Conservation (phyloP, 1,139 yeast genomes). For the Suhomyces ambrosiae region DNA sequence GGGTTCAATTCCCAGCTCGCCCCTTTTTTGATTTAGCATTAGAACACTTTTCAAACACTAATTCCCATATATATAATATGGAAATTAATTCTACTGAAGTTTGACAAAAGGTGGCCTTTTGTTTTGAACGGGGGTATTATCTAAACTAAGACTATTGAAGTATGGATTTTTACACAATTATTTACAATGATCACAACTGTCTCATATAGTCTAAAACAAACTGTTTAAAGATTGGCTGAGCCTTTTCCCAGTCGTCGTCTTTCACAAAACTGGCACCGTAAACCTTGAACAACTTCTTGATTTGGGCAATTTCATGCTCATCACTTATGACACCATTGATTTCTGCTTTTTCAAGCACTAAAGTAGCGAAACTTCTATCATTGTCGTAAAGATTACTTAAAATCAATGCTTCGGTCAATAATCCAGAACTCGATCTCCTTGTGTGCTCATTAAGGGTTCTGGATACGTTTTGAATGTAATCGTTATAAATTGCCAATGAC, state of each 20-base stretch:
- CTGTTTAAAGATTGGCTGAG: constrained; percentile 25
- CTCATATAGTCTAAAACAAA: constrained; percentile 18
- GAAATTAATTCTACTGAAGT: no score
- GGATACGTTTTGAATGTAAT: constrained; percentile 45
- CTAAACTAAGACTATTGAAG: neutral
- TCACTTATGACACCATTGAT: constrained; percentile 44
- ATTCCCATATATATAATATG: no score
- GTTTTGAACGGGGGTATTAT: no score
- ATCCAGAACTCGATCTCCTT: constrained; percentile 47
- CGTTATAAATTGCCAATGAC: constrained; percentile 55
- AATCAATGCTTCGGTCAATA: constrained; percentile 55
- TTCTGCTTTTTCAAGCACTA: constrained; percentile 59
- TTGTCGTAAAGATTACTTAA: constrained; percentile 49
- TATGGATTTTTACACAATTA: neutral
- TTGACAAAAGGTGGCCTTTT: no score
- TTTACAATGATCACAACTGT: constrained; percentile 9
- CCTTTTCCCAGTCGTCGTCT: constrained; percentile 34
- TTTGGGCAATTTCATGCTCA: constrained; percentile 42
- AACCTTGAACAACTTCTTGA: constrained; percentile 51
- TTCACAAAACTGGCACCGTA: constrained; percentile 58
- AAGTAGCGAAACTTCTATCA: constrained; percentile 65
- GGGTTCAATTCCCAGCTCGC: constrained; percentile 40
- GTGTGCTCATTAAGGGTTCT: constrained; percentile 34
- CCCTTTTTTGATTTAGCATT: constrained; percentile 23
- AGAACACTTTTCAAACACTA: no score